Percentiles rank a stretch among this genome's conserved stretches.
Conservation (phyloP, 1,284 basidiomycete species). For the Austropuccinia psidii region DNA sequence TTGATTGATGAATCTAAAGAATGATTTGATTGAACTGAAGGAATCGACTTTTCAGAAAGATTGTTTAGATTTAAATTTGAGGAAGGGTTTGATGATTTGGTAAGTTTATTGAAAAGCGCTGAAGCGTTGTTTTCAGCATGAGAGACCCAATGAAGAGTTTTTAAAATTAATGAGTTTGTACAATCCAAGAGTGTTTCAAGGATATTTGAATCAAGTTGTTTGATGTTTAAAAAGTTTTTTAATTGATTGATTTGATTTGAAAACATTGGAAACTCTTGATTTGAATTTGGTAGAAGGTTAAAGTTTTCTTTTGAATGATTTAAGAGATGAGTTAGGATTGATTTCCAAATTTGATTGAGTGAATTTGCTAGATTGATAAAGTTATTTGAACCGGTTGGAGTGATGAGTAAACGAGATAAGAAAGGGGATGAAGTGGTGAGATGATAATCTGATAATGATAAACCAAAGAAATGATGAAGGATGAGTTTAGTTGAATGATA, state of each 20-base stretch:
- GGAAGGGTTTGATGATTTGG: too few relatives aligned
- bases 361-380: background rate
- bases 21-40: too few relatives aligned
- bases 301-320: background rate
- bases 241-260: background rate
- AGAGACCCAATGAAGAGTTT: too few relatives aligned
- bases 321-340: background rate
- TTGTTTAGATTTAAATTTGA: too few relatives aligned
- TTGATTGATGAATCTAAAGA: too few relatives aligned
- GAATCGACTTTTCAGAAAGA: too few relatives aligned
- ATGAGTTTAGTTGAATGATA: background rate
- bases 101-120: too few relatives aligned
- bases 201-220: too few relatives aligned
- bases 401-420: background rate
- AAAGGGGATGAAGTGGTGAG: background rate
- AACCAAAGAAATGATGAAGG: constrained; percentile 4
- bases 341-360: constrained; percentile 6
- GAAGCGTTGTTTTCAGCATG: too few relatives aligned
- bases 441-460: background rate
- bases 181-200: too few relatives aligned
- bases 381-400: background rate
- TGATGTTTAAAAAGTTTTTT: background rate
- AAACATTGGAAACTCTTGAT: background rate
- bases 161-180: too few relatives aligned
- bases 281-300: background rate